phyloP scores from a whole-genome alignment of 2,329 filamentous ascomycete genomes.

The Ophiostoma angusticollis region DNA sequence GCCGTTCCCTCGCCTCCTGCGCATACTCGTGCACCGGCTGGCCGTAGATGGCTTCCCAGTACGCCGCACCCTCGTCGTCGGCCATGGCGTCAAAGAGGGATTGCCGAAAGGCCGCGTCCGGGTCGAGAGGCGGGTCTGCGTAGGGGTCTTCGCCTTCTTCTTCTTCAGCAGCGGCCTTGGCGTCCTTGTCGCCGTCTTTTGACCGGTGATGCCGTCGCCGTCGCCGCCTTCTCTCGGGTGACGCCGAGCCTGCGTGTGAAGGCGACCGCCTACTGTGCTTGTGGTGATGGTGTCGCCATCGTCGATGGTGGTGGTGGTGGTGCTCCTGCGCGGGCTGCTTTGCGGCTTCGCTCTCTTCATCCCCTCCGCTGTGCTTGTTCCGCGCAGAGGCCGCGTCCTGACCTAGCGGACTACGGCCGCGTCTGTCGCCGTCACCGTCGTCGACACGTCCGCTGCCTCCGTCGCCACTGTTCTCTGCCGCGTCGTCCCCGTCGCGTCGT shows the following conservation, averaged over 20 bases:
- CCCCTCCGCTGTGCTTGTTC: too few species aligned
- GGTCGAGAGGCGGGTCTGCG: conserved; percentile 39
- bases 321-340: too few species aligned
- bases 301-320: too few species aligned
- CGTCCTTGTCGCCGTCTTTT: not conserved
- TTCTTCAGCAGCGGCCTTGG: not conserved
- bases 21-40: conserved; percentile 61
- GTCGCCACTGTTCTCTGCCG: not conserved
- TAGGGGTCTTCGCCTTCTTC: conserved; percentile 26
- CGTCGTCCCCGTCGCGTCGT: not conserved
- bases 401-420: not conserved
- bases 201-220: not conserved
- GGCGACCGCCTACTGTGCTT: too few species aligned
- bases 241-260: not conserved
- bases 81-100: conserved; percentile 94
- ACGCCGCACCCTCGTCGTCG: conserved; percentile 88
- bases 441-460: not conserved
- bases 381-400: too few species aligned
- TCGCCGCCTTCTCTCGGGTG: not conserved
- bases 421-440: not conserved
- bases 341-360: too few species aligned
- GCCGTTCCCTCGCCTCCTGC: conserved; percentile 5
- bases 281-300: too few species aligned
- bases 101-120: conserved; percentile 73
- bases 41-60: conserved; percentile 94